phyloP scores from a whole-genome alignment of 306 rosid species.

The Cyclanthera cordifolia region DNA sequence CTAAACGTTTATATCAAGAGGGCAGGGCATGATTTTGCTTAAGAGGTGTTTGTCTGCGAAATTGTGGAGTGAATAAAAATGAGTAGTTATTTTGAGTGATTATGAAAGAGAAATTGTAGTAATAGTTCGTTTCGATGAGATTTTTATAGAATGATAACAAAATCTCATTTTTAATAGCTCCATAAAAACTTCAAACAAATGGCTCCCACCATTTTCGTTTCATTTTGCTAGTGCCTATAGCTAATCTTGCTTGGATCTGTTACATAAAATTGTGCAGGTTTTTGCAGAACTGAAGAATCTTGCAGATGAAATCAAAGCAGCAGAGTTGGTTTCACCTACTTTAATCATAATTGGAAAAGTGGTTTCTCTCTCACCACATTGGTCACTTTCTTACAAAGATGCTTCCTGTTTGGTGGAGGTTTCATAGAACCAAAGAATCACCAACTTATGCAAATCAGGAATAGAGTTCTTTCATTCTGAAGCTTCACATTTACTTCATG shows the following conservation, averaged over 20 bases:
- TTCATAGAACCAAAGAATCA: slow-evolving; percentile 9
- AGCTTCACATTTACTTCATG: neutral
- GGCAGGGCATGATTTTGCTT: neutral
- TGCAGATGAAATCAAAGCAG: slow-evolving; percentile 40
- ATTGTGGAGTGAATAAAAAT: too few relatives aligned
- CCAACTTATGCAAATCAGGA: neutral
- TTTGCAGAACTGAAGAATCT: slow-evolving; percentile 76
- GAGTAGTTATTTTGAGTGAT: too few relatives aligned
- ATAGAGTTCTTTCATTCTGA: neutral
- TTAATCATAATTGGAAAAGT: slow-evolving; percentile 82
- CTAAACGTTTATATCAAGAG: neutral
- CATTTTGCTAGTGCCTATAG: neutral
- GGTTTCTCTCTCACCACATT: slow-evolving; percentile 70
- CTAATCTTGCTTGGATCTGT: neutral
- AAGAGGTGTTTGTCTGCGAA: too few relatives aligned
- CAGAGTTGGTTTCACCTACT: slow-evolving; percentile 64
- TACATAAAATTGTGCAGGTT: slow-evolving; percentile 37
- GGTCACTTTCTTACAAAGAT: slow-evolving; percentile 46
- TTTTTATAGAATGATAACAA: too few relatives aligned
- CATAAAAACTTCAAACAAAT: too few relatives aligned
- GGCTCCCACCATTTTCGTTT: neutral
- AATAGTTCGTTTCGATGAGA: too few relatives aligned
- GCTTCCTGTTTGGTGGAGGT: slow-evolving; percentile 37
- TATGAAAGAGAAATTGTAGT: too few relatives aligned
- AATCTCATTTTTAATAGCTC: too few relatives aligned